phyloP scores from a whole-genome alignment of 306 rosid genomes.

The Vicia villosa region DNA sequence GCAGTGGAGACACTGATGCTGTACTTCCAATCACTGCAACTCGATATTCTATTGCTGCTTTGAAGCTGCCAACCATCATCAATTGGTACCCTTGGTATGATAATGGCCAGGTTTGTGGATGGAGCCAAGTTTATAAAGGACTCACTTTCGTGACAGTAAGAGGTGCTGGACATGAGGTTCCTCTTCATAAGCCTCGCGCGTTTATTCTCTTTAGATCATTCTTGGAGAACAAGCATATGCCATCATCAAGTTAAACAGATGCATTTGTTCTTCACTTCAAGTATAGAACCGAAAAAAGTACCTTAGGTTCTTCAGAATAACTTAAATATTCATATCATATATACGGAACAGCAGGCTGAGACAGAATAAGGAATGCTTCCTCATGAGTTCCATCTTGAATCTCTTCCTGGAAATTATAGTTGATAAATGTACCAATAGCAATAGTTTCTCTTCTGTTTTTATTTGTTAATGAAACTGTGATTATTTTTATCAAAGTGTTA shows the following conservation, averaged over 20 bases:
- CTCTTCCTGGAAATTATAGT: background rate
- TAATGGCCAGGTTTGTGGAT: slow-evolving; percentile 98
- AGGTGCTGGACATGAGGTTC: too few species aligned
- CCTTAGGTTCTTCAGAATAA: slow-evolving; percentile 34
- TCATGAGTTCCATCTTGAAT: slow-evolving; percentile 7
- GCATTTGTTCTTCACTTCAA: slow-evolving; percentile 35
- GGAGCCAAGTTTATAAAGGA: slow-evolving; percentile 89
- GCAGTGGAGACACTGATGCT: too few species aligned
- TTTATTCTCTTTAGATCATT: slow-evolving; percentile 80
- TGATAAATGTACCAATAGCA: background rate
- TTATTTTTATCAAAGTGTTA: background rate
- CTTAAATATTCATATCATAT: background rate
- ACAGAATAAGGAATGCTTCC: slow-evolving; percentile 3
- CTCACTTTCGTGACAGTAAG: slow-evolving; percentile 81
- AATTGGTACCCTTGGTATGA: too few species aligned
- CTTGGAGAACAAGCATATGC: too few species aligned
- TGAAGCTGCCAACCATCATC: too few species aligned
- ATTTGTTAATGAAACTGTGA: background rate
- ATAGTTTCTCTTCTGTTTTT: background rate
- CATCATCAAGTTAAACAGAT: slow-evolving; percentile 38
- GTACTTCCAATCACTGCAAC: too few species aligned
- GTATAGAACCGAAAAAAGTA: slow-evolving; percentile 14
- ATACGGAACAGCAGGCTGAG: background rate
- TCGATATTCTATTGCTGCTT: too few species aligned
- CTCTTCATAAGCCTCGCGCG: too few species aligned